These are phyloP conservation scores for Kwoniella botswanensis DNA, from an alignment of 768 basidiomycete genomes.

Conservation along the genomic window DNA sequence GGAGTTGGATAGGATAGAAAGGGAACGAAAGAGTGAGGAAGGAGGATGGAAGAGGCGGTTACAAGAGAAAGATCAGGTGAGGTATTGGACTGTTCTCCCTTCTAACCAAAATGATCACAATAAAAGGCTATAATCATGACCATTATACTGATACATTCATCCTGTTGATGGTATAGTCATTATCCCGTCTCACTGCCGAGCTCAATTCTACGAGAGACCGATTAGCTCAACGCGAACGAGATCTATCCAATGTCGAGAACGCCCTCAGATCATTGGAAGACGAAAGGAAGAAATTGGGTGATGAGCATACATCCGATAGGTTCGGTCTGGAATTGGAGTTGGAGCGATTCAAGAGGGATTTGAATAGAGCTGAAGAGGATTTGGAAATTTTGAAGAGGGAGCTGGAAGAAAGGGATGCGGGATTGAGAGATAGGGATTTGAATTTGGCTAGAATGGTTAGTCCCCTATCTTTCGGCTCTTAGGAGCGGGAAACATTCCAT, in stretches of 20 bases:
- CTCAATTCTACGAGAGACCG: constrained; percentile 58
- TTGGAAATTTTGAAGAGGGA: constrained; percentile 73
- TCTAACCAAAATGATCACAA: too few relatives aligned
- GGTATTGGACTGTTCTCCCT: too few relatives aligned
- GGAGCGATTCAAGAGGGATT: constrained; percentile 81
- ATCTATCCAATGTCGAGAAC: constrained; percentile 73
- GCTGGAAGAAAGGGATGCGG: constrained; percentile 69
- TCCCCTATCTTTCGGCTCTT: background rate
- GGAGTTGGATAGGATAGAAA: constrained; percentile 25
- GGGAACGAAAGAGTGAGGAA: constrained; percentile 33
- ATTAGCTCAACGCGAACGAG: constrained; percentile 73
- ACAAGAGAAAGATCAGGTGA: constrained; percentile 45
- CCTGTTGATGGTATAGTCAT: background rate
- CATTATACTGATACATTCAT: constrained; percentile 12
- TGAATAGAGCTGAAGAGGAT: constrained; percentile 80
- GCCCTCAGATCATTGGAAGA: constrained; percentile 74
- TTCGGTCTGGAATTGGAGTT: constrained; percentile 89
- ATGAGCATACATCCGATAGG: constrained; percentile 78
- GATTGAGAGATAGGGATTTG: constrained; percentile 71
- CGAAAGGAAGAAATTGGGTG: constrained; percentile 79
- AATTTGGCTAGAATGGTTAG: constrained; percentile 70
- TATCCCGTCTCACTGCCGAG: constrained; percentile 45
- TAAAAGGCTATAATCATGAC: too few relatives aligned
- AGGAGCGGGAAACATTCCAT: too few relatives aligned
- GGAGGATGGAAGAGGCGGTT: constrained; percentile 31